Evolutionary conservation across 345 rosid genomes (phyloP), one percentile per base, ranked within the genome.

Genomic region (Mangifera indica): DNA sequence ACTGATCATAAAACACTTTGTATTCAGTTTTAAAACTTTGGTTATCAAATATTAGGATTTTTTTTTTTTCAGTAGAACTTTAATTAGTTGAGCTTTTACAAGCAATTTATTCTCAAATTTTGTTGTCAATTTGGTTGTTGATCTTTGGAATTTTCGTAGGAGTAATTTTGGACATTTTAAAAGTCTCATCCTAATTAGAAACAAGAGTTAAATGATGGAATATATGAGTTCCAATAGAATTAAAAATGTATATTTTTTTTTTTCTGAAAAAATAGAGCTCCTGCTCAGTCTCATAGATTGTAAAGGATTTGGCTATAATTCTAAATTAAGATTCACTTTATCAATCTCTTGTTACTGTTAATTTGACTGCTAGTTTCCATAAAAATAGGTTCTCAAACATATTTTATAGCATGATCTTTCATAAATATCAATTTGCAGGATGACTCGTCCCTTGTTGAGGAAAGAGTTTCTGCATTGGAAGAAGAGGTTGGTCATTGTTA

Each of bases 401-500:
- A 17, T 10, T 29, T 60, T 72, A 59, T 21, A 29, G 32, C 32
- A 29, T 3, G 32, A 29, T 29, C 32, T 29, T 1, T 29, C 32
- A 29, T 29, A 49, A 21, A 73, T 14, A 74, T 20, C 72, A 29
- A 64, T 13, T 81, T 80, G 67, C 82, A 93, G 97, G 82, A 70
- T 45, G 83, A 63, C 18, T 76, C 86, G 13, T 45, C 75, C n/a
- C 74, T 52, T 57, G 75, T 45, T 8, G 88, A 85, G 53, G 81
- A 76, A 60, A 81, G 85, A 74, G 75, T 85, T 32, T 66, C 20
- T 3, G 82, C 53, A 11, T 71, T 89, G 25, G 85, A 86, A 72
- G 91, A 89, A 82, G 88, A 91, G 98, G 98, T 89, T 70, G 73
- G 75, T 55, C 81, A 78, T 17, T 62, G 26, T 40, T 72, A 13